phyloP scores from a whole-genome alignment of 768 basidiomycete species.

The Cubamyces sp. region DNA sequence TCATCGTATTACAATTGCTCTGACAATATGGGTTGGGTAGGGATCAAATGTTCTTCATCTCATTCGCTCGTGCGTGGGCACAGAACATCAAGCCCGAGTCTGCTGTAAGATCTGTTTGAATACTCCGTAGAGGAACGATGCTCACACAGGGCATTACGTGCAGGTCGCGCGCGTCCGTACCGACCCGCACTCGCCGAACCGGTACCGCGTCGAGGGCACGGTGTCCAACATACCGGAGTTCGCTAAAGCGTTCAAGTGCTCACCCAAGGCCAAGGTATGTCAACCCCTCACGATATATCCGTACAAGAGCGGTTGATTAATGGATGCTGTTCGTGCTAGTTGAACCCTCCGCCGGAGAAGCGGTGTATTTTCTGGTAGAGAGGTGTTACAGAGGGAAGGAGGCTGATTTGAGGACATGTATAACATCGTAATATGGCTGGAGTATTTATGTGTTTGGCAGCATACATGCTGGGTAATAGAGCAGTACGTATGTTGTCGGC shows the following conservation, averaged over 20 bases:
- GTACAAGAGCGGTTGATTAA: background rate
- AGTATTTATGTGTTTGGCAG: constrained; percentile 5
- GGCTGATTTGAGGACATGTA: background rate
- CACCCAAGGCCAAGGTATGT: constrained; percentile 71
- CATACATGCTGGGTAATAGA: background rate
- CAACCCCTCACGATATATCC: background rate
- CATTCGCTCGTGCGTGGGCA: constrained; percentile 89
- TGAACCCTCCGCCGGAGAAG: constrained; percentile 82
- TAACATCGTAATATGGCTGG: constrained; percentile 7
- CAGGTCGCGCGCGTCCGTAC: constrained; percentile 80
- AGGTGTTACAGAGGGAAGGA: background rate
- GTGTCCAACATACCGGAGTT: constrained; percentile 88
- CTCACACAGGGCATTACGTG: background rate
- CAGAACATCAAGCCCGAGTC: constrained; percentile 78
- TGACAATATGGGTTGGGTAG: constrained; percentile 40
- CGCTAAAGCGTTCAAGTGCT: constrained; percentile 84
- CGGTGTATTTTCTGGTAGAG: constrained; percentile 79
- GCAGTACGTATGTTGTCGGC: background rate
- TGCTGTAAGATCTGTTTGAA: constrained; percentile 51
- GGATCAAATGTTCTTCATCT: constrained; percentile 94
- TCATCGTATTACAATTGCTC: background rate
- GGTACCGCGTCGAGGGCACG: constrained; percentile 85
- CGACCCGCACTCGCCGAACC: constrained; percentile 86
- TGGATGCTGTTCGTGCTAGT: constrained; percentile 41
- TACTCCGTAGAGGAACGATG: background rate